Evolutionary conservation across 106 monocot genomes (phyloP).

Genomic region (Acorus calamus): DNA sequence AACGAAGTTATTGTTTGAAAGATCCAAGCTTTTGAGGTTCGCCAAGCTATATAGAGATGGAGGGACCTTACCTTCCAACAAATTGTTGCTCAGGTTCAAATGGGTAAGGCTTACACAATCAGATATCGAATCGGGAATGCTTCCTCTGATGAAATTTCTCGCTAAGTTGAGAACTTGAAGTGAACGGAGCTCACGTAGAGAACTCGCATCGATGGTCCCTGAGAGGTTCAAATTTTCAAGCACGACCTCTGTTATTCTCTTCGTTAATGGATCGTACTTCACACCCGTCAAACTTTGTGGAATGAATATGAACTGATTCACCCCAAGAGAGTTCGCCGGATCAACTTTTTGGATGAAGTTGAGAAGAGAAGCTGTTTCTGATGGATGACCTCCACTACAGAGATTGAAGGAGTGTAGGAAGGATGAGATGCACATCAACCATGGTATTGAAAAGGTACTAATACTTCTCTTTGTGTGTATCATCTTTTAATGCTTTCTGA

Average conservation of each 20-base stretch:
- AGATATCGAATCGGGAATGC: slow-evolving; percentile 14
- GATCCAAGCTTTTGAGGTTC: slow-evolving; percentile 13
- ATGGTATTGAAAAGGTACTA: too few species aligned
- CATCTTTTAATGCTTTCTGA: too few species aligned
- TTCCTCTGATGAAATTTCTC: slow-evolving; percentile 9
- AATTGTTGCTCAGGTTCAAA: slow-evolving; percentile 18
- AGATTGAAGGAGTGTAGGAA: too few species aligned
- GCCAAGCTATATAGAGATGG: slow-evolving; percentile 5
- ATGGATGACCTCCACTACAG: too few species aligned
- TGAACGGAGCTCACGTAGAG: slow-evolving; percentile 7
- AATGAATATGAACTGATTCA: too few species aligned
- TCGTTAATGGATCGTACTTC: slow-evolving; percentile 3
- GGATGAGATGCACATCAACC: too few species aligned
- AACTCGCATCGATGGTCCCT: slow-evolving; percentile 17
- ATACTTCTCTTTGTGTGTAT: too few species aligned
- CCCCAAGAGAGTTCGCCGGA: too few species aligned
- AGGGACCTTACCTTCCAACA: slow-evolving; percentile 9
- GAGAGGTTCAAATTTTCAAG: slow-evolving; percentile 9
- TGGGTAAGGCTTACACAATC: slow-evolving; percentile 7
- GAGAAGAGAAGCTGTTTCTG: too few species aligned
- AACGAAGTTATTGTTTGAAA: slow-evolving; percentile 11
- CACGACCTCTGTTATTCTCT: slow-evolving; percentile 10
- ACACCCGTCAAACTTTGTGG: slow-evolving; percentile 1
- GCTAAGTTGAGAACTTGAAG: slow-evolving; percentile 16
- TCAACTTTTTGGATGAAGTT: too few species aligned